Conservation (phyloP, 257 asterid species). For the Jacaranda mimosifolia region DNA sequence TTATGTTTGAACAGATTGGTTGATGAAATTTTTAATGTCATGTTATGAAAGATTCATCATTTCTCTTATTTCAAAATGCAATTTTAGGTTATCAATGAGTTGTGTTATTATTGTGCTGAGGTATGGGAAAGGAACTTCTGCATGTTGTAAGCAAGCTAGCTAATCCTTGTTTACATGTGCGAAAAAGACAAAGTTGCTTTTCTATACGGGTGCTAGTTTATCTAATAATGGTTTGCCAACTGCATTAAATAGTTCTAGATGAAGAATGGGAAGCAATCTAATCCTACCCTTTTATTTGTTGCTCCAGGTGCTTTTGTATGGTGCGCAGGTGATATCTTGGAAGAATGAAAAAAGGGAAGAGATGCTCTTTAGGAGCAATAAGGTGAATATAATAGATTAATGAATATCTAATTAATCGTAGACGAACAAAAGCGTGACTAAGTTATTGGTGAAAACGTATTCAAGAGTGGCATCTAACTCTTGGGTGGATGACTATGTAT, state of each 20-base stretch:
- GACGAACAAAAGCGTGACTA: background rate
- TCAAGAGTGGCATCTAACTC: conserved; percentile 1
- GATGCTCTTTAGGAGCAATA: conserved; percentile 68
- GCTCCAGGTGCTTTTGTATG: conserved; percentile 72
- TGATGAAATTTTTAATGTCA: conserved; percentile 21
- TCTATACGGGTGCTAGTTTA: background rate
- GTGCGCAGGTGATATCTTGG: conserved; percentile 89
- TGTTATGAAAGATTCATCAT: background rate
- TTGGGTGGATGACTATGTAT: conserved; percentile 17
- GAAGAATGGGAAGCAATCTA: conserved; percentile 24
- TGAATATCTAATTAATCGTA: background rate
- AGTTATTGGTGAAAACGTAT: conserved; percentile 1
- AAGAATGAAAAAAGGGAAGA: conserved; percentile 83
- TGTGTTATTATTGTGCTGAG: background rate
- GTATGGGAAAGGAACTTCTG: background rate
- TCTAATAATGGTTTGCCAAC: background rate
- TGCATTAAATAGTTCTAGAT: background rate
- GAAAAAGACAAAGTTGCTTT: background rate
- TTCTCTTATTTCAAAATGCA: conserved; percentile 27
- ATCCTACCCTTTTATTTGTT: conserved; percentile 16
- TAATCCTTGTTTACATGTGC: background rate
- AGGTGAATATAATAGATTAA: conserved; percentile 54
- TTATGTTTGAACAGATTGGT: conserved; percentile 14
- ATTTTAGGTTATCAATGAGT: background rate
- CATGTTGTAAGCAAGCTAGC: background rate